Conservation (phyloP, 2,329 filamentous ascomycete species). For the Penicillium sp. region DNA sequence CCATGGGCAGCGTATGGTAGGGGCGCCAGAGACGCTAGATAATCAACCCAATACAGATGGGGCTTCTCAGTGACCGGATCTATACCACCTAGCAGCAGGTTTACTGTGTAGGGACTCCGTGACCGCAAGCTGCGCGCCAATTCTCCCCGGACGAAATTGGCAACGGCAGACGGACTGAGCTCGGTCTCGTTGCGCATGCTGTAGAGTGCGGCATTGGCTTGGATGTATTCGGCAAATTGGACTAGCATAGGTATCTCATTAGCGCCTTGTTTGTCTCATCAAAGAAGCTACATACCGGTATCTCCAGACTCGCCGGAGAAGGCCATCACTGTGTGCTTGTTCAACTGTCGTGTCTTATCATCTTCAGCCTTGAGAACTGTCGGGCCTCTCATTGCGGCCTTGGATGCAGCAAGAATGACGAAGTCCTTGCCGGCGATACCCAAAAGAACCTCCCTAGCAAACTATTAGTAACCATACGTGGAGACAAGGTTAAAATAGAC, state of each 20-base stretch:
- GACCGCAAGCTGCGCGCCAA: conserved; percentile 87
- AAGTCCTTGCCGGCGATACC: conserved; percentile 99
- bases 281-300: conserved; percentile 61
- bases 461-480: conserved; percentile 19
- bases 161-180: conserved; percentile 81
- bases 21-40: conserved; percentile 81
- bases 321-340: conserved; percentile 91
- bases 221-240: conserved; percentile 98
- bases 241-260: conserved; percentile 53
- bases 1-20: conserved; percentile 96
- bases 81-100: conserved; percentile 89
- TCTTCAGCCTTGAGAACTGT: conserved; percentile 93
- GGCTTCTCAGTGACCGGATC: conserved; percentile 90
- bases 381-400: conserved; percentile 95
- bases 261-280: conserved; percentile 7
- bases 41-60: conserved; percentile 94
- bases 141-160: conserved; percentile 90
- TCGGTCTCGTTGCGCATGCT: conserved; percentile 97
- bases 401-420: conserved; percentile 93
- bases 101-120: conserved; percentile 93
- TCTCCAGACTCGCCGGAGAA: conserved; percentile 96
- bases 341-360: conserved; percentile 91
- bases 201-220: conserved; percentile 97
- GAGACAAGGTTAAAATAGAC: background rate
- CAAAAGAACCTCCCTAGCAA: conserved; percentile 85